A percentile compares a stretch with the other conserved stretches of the same genome.
These are phyloP conservation scores for Osmanthus fragrans DNA, from an alignment of 257 asterid genomes.

Conservation along the genomic window DNA sequence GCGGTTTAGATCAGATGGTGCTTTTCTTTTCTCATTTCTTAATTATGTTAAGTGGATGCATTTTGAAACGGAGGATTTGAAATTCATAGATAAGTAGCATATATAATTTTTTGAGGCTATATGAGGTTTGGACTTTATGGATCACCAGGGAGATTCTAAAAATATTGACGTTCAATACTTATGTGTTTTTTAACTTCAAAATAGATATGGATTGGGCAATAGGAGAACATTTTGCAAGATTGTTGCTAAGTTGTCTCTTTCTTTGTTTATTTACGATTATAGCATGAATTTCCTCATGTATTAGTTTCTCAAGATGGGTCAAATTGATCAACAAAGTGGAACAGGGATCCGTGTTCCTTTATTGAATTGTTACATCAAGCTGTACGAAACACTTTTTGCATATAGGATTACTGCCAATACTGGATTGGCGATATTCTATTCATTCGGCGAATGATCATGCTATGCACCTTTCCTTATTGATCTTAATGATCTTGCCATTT, in stretches of 20 bases:
- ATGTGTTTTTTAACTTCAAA: background rate
- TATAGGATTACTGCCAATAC: background rate
- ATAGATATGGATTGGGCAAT: background rate
- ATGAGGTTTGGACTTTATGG: background rate
- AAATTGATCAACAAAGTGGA: background rate
- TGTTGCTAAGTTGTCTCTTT: background rate
- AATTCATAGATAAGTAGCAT: background rate
- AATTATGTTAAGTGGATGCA: background rate
- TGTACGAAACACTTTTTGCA: background rate
- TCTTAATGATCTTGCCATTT: background rate
- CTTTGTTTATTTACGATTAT: background rate
- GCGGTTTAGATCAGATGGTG: background rate
- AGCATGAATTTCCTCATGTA: background rate
- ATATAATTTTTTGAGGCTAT: background rate
- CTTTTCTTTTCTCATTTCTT: background rate
- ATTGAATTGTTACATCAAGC: background rate
- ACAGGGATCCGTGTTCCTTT: background rate
- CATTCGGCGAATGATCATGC: background rate
- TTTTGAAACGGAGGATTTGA: background rate
- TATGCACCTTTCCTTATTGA: background rate
- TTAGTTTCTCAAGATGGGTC: background rate
- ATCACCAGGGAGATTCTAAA: background rate
- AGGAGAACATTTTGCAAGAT: background rate
- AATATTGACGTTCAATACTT: background rate
- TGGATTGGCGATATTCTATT: background rate